A percentile compares a stretch with the other conserved stretches of the same genome.
Evolutionary conservation across 192 early-diverging fungal species (phyloP).

Genomic region (Coemansia furcata): DNA sequence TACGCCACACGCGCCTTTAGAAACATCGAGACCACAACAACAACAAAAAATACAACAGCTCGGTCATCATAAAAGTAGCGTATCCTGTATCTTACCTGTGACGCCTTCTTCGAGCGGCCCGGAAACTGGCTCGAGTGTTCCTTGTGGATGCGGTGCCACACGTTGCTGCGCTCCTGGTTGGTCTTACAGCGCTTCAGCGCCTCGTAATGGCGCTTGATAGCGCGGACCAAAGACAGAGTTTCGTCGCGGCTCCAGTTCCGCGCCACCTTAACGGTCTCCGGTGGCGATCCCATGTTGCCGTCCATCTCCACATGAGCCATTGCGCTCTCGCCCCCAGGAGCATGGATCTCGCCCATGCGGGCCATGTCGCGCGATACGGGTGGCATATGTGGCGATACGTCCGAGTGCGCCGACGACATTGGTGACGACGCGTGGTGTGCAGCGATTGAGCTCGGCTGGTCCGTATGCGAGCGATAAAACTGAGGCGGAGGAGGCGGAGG

Average conservation of each 20-base stretch:
- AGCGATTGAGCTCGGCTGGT: neutral
- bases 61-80: neutral
- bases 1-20: neutral
- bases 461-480: neutral
- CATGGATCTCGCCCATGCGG: neutral
- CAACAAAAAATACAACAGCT: neutral
- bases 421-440: neutral
- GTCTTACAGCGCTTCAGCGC: conserved; percentile 49
- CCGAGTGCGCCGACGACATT: neutral
- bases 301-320: neutral
- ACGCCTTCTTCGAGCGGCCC: conserved; percentile 50
- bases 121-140: conserved; percentile 53
- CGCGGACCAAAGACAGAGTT: conserved; percentile 48
- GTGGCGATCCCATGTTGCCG: neutral
- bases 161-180: conserved; percentile 55
- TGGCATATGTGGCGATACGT: neutral
- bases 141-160: conserved; percentile 53
- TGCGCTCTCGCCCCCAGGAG: neutral
- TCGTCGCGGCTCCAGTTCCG: conserved; percentile 54
- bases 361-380: neutral
- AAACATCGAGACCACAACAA: neutral
- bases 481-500: neutral
- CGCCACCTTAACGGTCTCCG: conserved; percentile 39
- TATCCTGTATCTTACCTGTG: conserved; percentile 31
- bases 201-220: conserved; percentile 50